These are phyloP conservation scores for Coemansia biformis DNA, from an alignment of 192 early-diverging fungal species.

Conservation along the genomic window DNA sequence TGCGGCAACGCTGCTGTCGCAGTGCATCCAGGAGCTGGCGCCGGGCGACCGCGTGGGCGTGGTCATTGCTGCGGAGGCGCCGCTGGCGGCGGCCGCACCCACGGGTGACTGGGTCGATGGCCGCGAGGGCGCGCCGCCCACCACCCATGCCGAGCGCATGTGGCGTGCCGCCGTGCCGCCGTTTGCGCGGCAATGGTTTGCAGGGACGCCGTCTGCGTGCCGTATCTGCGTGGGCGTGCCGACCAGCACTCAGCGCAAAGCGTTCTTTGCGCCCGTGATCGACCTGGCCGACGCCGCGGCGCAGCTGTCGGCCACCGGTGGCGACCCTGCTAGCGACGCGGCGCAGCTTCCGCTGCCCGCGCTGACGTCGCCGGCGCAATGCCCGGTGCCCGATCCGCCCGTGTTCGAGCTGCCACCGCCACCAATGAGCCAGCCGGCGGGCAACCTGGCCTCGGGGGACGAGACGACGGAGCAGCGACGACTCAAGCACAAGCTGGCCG, in stretches of 20 bases:
- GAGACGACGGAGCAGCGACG: neutral
- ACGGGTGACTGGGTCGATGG: neutral
- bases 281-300: slow-evolving; percentile 22
- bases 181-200: slow-evolving; percentile 23
- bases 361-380: no score
- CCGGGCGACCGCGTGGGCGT: slow-evolving; percentile 53
- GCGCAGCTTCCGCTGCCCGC: no score
- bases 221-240: slow-evolving; percentile 7
- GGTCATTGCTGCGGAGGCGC: slow-evolving; percentile 53
- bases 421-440: no score
- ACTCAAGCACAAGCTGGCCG: neutral
- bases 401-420: no score
- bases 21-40: slow-evolving; percentile 50
- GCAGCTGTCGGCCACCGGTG: neutral
- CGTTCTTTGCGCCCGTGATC: slow-evolving; percentile 20
- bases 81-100: slow-evolving; percentile 11
- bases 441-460: no score
- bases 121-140: no score
- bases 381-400: no score
- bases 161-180: slow-evolving; percentile 1
- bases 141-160: slow-evolving; percentile 14
- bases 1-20: slow-evolving; percentile 44
- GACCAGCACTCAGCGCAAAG: slow-evolving; percentile 1
- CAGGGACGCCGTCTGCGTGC: slow-evolving; percentile 1
- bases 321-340: no score